Percentiles rank a stretch among this genome's conserved stretches.
Conservation (phyloP, 202 grass and related monocot species). For the Zizania palustris region DNA sequence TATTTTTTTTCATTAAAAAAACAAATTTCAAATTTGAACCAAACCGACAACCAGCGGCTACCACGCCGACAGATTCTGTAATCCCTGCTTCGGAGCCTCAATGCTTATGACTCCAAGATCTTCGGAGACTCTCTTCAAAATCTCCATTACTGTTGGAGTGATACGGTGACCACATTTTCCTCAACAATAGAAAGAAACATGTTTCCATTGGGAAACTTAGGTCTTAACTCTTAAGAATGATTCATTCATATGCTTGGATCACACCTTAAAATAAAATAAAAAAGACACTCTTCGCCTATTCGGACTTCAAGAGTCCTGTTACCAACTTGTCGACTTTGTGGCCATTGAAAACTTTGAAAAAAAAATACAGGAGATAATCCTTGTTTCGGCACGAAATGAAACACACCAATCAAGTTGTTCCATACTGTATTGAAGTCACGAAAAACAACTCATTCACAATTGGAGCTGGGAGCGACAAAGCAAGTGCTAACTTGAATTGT, state of each 20-base stretch:
- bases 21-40: too few relatives aligned
- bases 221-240: background rate
- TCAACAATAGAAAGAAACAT: too few relatives aligned
- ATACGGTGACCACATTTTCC: too few relatives aligned
- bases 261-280: background rate
- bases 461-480: background rate
- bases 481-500: conserved; percentile 15
- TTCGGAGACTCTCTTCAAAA: too few relatives aligned
- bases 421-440: background rate
- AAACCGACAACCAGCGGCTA: too few relatives aligned
- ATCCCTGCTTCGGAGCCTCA: too few relatives aligned
- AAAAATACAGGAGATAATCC: background rate
- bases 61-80: too few relatives aligned
- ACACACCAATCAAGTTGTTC: background rate
- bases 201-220: background rate
- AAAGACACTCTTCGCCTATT: background rate
- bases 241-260: background rate
- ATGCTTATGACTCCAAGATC: too few relatives aligned
- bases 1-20: too few relatives aligned
- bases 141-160: too few relatives aligned
- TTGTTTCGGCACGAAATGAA: background rate
- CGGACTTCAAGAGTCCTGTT: background rate
- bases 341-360: background rate
- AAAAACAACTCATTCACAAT: background rate
- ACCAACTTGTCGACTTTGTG: background rate